phyloP scores from a whole-genome alignment of 2,329 filamentous ascomycete genomes.

The Diaporthe humulicola region DNA sequence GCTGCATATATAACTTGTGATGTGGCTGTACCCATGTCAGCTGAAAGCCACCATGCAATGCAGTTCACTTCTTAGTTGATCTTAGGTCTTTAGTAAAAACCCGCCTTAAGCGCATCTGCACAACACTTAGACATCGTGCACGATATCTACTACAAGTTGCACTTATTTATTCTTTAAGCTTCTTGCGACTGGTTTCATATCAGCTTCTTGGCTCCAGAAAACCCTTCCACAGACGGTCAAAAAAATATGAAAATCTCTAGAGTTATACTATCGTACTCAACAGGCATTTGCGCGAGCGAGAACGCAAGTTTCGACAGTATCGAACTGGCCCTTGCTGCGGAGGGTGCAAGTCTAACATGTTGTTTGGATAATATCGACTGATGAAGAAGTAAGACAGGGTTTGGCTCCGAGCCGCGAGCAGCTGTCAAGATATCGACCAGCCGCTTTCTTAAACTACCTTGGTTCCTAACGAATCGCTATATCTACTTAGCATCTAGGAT shows the following conservation, averaged over 20 bases:
- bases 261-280: too few species aligned
- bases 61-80: neutral
- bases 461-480: neutral
- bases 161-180: neutral
- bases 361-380: neutral
- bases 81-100: neutral
- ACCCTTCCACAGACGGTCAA: neutral
- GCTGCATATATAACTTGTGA: neutral
- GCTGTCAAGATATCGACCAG: neutral
- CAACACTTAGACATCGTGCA: neutral
- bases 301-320: neutral
- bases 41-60: neutral
- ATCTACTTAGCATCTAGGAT: neutral
- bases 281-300: too few species aligned
- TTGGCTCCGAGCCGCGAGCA: neutral
- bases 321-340: neutral
- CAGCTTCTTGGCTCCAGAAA: neutral
- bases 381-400: neutral
- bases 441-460: neutral
- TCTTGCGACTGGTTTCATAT: neutral
- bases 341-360: neutral
- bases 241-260: neutral
- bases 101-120: neutral
- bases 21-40: neutral
- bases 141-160: neutral